Percentiles rank a stretch among this genome's conserved stretches.
These are phyloP conservation scores for Austroboletus festivus DNA, from an alignment of 768 basidiomycete species.

Conservation along the genomic window DNA sequence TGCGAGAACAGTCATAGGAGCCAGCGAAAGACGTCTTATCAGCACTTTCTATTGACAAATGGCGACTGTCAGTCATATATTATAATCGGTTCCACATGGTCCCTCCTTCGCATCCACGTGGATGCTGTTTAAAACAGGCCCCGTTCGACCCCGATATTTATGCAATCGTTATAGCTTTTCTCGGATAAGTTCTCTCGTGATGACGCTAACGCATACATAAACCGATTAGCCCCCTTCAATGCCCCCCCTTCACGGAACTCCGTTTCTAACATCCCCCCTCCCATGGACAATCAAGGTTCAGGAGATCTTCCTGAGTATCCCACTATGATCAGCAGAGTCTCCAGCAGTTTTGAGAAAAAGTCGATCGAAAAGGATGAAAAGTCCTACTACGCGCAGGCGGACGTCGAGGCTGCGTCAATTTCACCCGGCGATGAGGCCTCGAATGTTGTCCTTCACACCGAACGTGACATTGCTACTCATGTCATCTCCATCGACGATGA, in stretches of 20 bases:
- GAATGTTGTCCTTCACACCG: constrained; percentile 34
- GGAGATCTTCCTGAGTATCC: neutral
- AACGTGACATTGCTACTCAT: constrained; percentile 45
- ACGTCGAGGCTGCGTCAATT: constrained; percentile 27
- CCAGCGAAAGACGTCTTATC: no score
- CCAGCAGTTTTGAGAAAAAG: constrained; percentile 4
- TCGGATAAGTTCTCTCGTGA: neutral
- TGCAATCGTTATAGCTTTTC: neutral
- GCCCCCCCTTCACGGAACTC: neutral
- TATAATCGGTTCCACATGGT: no score
- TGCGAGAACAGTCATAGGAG: no score
- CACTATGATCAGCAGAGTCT: neutral
- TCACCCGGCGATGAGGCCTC: constrained; percentile 5
- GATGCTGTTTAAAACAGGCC: no score
- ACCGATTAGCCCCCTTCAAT: neutral
- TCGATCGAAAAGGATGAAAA: constrained; percentile 7
- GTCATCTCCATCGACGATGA: constrained; percentile 26
- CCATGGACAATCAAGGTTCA: neutral
- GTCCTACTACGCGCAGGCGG: constrained; percentile 24
- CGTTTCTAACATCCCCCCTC: neutral
- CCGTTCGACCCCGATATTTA: no score
- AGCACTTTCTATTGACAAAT: no score
- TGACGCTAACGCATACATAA: neutral
- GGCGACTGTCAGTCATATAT: no score
- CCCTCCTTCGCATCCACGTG: no score